phyloP scores from a whole-genome alignment of 495 filamentous ascomycete species.

The Lichenothelia convexa region DNA sequence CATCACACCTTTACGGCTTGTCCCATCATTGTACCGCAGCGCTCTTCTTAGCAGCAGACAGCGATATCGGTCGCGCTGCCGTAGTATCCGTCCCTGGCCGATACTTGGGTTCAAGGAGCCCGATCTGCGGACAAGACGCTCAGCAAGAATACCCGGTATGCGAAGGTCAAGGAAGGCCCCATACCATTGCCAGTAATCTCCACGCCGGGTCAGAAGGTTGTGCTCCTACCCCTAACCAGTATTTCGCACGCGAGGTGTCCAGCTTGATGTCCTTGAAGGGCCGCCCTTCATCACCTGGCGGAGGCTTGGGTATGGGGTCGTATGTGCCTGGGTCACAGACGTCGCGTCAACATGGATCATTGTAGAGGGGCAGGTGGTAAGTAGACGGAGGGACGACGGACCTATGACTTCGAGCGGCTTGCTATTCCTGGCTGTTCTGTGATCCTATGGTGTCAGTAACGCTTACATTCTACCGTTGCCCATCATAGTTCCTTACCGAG shows the following conservation, averaged over 20 bases:
- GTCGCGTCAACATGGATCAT: too few relatives aligned
- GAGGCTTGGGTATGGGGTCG: slow-evolving; percentile 68
- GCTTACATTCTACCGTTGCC: too few relatives aligned
- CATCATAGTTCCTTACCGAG: slow-evolving; percentile 54
- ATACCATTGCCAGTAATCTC: slow-evolving; percentile 72
- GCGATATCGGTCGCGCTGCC: slow-evolving; percentile 5
- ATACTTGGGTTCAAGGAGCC: slow-evolving; percentile 32
- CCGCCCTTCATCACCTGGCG: slow-evolving; percentile 43
- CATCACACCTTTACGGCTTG: too few relatives aligned
- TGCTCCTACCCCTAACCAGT: slow-evolving; percentile 93
- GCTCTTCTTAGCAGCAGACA: not conserved
- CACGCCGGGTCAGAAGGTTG: slow-evolving; percentile 81
- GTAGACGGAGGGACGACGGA: too few relatives aligned
- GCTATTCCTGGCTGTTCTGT: slow-evolving; percentile 59
- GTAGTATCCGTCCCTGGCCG: slow-evolving; percentile 49
- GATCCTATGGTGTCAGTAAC: not conserved
- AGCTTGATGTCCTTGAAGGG: slow-evolving; percentile 79
- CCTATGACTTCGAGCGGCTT: slow-evolving; percentile 85
- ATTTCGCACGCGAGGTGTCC: slow-evolving; percentile 62
- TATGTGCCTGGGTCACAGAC: too few relatives aligned
- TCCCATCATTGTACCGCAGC: too few relatives aligned
- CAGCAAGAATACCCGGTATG: not conserved
- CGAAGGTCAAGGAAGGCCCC: slow-evolving; percentile 12
- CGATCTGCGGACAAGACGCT: slow-evolving; percentile 20
- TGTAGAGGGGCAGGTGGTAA: too few relatives aligned